Evolutionary conservation across 306 rosid species (phyloP).

Genomic region (Malus orientalis): DNA sequence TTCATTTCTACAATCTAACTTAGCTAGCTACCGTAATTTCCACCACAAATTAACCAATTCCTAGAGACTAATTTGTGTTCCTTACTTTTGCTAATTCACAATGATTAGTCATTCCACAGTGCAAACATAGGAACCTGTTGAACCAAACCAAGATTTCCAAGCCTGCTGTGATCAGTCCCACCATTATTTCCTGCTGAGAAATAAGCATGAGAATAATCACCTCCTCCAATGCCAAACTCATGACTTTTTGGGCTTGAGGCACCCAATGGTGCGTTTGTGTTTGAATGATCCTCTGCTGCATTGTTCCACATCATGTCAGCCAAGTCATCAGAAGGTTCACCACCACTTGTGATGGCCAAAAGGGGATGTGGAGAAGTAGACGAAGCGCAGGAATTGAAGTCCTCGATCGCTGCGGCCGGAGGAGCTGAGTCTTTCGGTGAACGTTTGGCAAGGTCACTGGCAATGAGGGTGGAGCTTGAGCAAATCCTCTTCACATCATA

Average conservation of each 20-base stretch:
- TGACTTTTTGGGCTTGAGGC: slow-evolving; percentile 31
- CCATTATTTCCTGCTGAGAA: slow-evolving; percentile 46
- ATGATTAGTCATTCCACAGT: slow-evolving; percentile 57
- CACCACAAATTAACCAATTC: slow-evolving; percentile 2
- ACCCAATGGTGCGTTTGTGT: not conserved
- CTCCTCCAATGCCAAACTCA: slow-evolving; percentile 44
- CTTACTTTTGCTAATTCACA: not conserved
- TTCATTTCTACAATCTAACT: not conserved
- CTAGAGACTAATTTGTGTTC: not conserved
- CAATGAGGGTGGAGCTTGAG: slow-evolving; percentile 89
- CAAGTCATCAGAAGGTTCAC: slow-evolving; percentile 40
- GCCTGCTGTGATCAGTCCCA: slow-evolving; percentile 38
- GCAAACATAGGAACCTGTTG: slow-evolving; percentile 81
- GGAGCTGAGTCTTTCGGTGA: slow-evolving; percentile 35
- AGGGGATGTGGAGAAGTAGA: slow-evolving; percentile 43
- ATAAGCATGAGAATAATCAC: slow-evolving; percentile 56
- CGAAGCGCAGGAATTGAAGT: slow-evolving; percentile 33
- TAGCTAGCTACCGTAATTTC: not conserved
- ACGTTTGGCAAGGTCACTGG: slow-evolving; percentile 78
- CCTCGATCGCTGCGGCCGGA: slow-evolving; percentile 7
- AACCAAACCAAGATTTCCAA: slow-evolving; percentile 52
- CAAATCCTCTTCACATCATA: slow-evolving; percentile 96
- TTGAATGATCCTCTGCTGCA: slow-evolving; percentile 15
- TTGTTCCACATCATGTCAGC: slow-evolving; percentile 67
- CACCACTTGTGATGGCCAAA: slow-evolving; percentile 30